Conservation (phyloP, 805 yeast species). For the Ogataea pini region DNA sequence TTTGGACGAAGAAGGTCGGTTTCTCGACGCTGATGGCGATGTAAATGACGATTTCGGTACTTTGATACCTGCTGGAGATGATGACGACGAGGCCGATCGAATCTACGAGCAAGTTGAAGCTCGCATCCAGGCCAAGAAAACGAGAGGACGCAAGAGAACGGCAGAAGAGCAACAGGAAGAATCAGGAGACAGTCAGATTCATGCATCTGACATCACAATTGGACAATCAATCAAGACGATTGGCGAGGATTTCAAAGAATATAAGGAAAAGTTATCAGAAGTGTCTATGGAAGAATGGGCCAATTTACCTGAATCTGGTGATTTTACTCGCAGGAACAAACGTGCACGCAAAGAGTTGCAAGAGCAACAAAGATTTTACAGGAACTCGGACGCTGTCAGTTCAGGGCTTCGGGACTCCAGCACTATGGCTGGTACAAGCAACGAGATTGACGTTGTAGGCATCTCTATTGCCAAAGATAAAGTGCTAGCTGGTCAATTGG, state of each 20-base stretch:
- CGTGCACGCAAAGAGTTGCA: constrained; percentile 64
- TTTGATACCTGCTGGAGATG: constrained; percentile 61
- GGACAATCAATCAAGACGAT: constrained; percentile 35
- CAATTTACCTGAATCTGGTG: constrained; percentile 83
- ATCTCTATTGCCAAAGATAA: constrained; percentile 66
- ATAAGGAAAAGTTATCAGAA: constrained; percentile 59
- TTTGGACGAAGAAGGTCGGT: constrained; percentile 31
- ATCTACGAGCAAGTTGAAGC: constrained; percentile 66
- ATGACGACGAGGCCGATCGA: constrained; percentile 76
- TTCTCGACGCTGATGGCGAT: constrained; percentile 32
- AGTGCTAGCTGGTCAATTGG: constrained; percentile 56
- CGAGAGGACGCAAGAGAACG: constrained; percentile 70
- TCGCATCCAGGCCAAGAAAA: constrained; percentile 42
- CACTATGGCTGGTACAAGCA: constrained; percentile 29
- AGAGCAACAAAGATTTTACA: constrained; percentile 68
- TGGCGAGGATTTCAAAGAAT: constrained; percentile 62
- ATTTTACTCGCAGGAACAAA: constrained; percentile 78
- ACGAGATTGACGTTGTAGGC: constrained; percentile 47
- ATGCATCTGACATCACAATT: constrained; percentile 22
- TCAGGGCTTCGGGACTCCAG: too few species aligned
- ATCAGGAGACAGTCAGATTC: constrained; percentile 12
- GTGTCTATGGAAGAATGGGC: constrained; percentile 79
- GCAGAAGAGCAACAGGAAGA: constrained; percentile 39
- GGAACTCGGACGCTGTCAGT: constrained; percentile 68
- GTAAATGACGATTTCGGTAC: constrained; percentile 1